Base-by-base conservation (phyloP, 768 basidiomycete genomes). In the Tylopilus felleus region DNA sequence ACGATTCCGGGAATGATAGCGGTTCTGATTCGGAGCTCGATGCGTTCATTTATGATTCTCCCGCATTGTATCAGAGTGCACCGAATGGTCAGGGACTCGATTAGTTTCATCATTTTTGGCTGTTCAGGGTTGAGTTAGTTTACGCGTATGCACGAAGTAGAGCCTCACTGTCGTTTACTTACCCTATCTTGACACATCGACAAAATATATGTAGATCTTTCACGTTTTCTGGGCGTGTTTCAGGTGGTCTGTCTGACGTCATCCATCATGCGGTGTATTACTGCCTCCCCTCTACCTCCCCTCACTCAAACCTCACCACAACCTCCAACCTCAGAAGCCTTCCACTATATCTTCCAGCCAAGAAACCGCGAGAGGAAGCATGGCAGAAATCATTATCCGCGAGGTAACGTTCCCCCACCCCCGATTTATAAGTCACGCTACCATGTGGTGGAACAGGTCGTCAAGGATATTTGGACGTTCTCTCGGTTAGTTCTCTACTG, bases 21-120 rank as follows among this genome's bases (percentile, higher is more conserved):
- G 68, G 61, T 41, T 63, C 64, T 29, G 71, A 58, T 74, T 67
- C 71, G 3, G 71, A 60, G 52, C 51, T 71, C 5, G 84, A 86
- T 64, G 81, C 81, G 31, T 86, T 86, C 61, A 74, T 84, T 52
- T 86, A 80, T 57, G 84, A 86, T 68, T 77, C 81, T 17, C 77
- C 77, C 5, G 57, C 73, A 55, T 65, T 74, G 38, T 78, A 75
- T 61, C 76, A 69, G 52, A 74, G 64, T 59, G 70, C 77, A 52
- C 74, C 77, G 17, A 83, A 83, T 65, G 80, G 79, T 13, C 53
- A 29, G 29, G 55, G 49, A 9, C 42, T 60, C 31, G 6, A 47
- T 23, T 71, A 65, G 57, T 21, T 21, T 33, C 12, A 10, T 14
- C 21, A 33, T 31, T 13, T n/a, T 33, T n/a, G 47, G 9, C 19